phyloP scores from a whole-genome alignment of 257 asterid genomes.

The Solanum chiquidenum region DNA sequence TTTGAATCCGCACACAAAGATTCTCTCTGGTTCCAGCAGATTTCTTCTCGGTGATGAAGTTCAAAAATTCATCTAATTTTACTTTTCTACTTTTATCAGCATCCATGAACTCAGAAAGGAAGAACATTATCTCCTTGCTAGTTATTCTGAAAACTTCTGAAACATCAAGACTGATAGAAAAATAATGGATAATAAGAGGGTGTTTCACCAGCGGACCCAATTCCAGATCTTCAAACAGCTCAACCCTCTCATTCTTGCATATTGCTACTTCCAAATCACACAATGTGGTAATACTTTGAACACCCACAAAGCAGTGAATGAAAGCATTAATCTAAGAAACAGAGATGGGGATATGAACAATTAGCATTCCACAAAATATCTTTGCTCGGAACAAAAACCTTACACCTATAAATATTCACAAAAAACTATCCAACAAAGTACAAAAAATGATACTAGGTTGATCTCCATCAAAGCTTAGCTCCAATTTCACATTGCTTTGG shows the following conservation, averaged over 20 bases:
- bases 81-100: constrained; percentile 28
- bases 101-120: constrained; percentile 57
- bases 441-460: neutral
- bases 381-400: neutral
- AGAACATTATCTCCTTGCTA: constrained; percentile 50
- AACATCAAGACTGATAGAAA: constrained; percentile 45
- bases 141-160: constrained; percentile 56
- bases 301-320: constrained; percentile 91
- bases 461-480: neutral
- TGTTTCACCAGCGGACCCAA: constrained; percentile 86
- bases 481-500: neutral
- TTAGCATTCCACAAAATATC: neutral
- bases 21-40: constrained; percentile 49
- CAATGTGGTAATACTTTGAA: constrained; percentile 62
- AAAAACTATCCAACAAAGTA: neutral
- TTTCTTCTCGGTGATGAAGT: constrained; percentile 43
- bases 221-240: constrained; percentile 69
- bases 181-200: constrained; percentile 66
- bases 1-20: constrained; percentile 70
- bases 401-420: neutral
- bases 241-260: constrained; percentile 73
- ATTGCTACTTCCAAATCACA: constrained; percentile 74
- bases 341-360: neutral
- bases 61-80: constrained; percentile 45
- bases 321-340: constrained; percentile 57